phyloP scores from a whole-genome alignment of 495 filamentous ascomycete genomes.

The Annulohypoxylon nitens region DNA sequence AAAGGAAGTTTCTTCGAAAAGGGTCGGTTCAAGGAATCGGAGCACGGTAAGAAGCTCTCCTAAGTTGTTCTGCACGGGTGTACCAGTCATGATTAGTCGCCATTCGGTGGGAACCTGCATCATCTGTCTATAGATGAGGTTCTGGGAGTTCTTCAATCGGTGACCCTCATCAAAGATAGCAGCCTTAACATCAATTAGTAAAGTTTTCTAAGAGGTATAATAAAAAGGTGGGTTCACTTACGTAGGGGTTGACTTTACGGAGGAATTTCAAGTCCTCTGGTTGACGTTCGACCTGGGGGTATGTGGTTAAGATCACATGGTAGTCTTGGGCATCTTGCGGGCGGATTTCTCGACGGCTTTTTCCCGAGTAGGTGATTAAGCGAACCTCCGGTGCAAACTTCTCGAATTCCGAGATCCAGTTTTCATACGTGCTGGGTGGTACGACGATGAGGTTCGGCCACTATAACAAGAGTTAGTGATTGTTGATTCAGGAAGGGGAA shows the following conservation, averaged over 20 bases:
- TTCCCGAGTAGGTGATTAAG: conserved; percentile 86
- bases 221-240: conserved; percentile 20
- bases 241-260: conserved; percentile 61
- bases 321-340: conserved; percentile 63
- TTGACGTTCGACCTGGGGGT: conserved; percentile 63
- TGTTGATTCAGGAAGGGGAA: not conserved
- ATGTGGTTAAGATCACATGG: conserved; percentile 93
- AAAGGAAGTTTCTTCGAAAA: conserved; percentile 77
- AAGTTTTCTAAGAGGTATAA: not conserved
- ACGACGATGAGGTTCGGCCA: conserved; percentile 91
- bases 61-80: conserved; percentile 95
- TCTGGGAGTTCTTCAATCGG: conserved; percentile 86
- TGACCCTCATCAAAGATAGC: conserved; percentile 96
- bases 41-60: conserved; percentile 90
- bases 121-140: conserved; percentile 82
- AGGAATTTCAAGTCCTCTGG: conserved; percentile 58
- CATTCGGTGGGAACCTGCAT: conserved; percentile 82
- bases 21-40: conserved; percentile 86
- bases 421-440: conserved; percentile 91
- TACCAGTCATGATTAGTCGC: conserved; percentile 89
- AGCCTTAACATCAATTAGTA: conserved; percentile 47
- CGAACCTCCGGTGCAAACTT: conserved; percentile 82
- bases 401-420: conserved; percentile 92
- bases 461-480: not conserved
- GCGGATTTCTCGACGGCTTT: conserved; percentile 73